These are phyloP conservation scores for Cryphonectria parasitica DNA, from an alignment of 2,329 filamentous ascomycete species.

Conservation along the genomic window DNA sequence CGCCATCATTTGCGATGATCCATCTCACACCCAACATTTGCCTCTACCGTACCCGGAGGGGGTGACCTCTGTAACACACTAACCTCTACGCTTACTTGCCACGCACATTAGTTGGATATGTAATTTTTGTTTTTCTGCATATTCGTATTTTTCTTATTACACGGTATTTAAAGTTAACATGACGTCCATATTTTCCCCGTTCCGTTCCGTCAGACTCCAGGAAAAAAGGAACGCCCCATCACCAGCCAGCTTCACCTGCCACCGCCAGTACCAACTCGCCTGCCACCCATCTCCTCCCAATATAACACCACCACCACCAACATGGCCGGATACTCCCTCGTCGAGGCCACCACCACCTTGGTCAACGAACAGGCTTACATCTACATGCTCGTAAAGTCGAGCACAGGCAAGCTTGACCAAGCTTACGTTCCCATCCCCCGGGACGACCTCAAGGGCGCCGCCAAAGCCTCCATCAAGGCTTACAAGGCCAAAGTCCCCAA, in stretches of 20 bases:
- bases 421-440: background rate
- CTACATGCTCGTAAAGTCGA: background rate
- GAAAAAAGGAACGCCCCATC: background rate
- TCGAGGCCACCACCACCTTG: background rate
- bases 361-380: background rate
- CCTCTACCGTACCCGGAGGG: no score
- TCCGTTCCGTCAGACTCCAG: background rate
- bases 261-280: background rate
- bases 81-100: background rate
- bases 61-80: background rate
- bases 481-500: background rate
- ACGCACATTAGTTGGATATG: background rate
- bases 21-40: background rate
- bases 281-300: background rate
- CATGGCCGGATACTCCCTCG: no score
- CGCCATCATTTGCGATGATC: background rate
- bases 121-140: background rate
- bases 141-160: background rate
- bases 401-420: background rate
- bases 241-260: background rate
- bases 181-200: background rate
- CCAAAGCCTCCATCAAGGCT: background rate
- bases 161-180: background rate
- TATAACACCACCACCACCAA: background rate
- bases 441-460: background rate